These are phyloP conservation scores for Nepenthes alata DNA, from an alignment of 179 eudicot species.

Conservation along the genomic window DNA sequence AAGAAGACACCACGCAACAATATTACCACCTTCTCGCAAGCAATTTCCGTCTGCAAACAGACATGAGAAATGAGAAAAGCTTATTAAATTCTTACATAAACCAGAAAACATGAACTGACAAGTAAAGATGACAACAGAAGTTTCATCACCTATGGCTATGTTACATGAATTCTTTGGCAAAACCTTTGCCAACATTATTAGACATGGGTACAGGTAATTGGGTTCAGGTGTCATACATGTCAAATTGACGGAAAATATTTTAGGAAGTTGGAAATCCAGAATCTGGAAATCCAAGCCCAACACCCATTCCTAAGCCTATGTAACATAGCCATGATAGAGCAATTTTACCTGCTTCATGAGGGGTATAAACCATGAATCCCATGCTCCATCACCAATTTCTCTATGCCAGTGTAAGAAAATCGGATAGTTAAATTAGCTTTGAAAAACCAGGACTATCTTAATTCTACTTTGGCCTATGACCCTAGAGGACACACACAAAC, in stretches of 20 bases:
- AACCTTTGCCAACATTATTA: background rate
- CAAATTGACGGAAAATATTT: no score
- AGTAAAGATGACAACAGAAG: background rate
- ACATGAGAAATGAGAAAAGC: conserved; percentile 7
- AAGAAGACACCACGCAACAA: background rate
- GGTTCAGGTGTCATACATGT: background rate
- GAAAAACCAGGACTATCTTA: background rate
- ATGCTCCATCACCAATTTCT: conserved; percentile 50
- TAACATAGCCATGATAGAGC: background rate
- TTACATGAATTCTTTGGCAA: background rate
- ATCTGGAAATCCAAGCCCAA: background rate
- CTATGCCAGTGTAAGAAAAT: conserved; percentile 14
- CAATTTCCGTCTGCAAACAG: conserved; percentile 37
- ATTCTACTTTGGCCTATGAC: background rate
- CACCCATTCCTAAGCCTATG: background rate
- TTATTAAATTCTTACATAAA: background rate
- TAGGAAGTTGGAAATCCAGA: background rate
- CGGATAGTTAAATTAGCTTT: background rate
- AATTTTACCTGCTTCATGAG: conserved; percentile 32
- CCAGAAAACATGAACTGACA: background rate
- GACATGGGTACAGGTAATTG: background rate
- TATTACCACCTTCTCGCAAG: conserved; percentile 51
- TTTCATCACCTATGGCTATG: no score
- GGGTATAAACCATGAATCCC: conserved; percentile 69
- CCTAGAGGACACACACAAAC: background rate